Conservation (phyloP, 1,284 basidiomycete genomes). For the Erythrobasidium hasegawianum region DNA sequence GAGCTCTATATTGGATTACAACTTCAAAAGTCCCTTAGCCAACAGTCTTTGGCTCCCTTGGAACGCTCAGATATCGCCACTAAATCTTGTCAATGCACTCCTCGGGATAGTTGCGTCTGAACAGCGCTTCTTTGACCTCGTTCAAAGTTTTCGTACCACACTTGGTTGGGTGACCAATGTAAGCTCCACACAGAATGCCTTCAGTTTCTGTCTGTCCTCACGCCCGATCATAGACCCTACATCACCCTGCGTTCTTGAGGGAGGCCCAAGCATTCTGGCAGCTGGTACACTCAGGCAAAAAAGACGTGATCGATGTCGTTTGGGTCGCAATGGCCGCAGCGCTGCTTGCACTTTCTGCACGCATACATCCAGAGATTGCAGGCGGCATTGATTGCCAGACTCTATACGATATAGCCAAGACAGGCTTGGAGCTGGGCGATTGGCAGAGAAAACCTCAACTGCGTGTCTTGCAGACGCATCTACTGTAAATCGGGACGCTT, state of each 20-base stretch:
- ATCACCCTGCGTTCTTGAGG: background rate
- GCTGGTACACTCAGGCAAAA: background rate
- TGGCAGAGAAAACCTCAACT: background rate
- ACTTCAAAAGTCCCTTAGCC: background rate
- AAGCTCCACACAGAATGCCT: background rate
- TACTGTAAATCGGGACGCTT: background rate
- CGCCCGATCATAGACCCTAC: background rate
- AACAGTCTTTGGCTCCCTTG: background rate
- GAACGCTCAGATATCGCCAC: background rate
- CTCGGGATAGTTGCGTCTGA: background rate
- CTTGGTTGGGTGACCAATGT: background rate
- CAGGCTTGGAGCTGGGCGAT: background rate
- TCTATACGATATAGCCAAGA: background rate
- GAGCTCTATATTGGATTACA: conserved; percentile 12
- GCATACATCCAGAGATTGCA: background rate
- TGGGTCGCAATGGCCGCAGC: background rate
- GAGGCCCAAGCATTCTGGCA: background rate
- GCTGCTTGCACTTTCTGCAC: background rate
- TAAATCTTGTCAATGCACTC: background rate
- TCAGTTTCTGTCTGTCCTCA: background rate
- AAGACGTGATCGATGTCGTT: background rate
- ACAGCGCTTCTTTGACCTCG: background rate
- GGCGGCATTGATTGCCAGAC: background rate
- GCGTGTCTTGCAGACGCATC: background rate
- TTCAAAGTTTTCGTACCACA: background rate